Base-by-base conservation (phyloP, 2,329 filamentous ascomycete species). In the Trichoderma sp. region DNA sequence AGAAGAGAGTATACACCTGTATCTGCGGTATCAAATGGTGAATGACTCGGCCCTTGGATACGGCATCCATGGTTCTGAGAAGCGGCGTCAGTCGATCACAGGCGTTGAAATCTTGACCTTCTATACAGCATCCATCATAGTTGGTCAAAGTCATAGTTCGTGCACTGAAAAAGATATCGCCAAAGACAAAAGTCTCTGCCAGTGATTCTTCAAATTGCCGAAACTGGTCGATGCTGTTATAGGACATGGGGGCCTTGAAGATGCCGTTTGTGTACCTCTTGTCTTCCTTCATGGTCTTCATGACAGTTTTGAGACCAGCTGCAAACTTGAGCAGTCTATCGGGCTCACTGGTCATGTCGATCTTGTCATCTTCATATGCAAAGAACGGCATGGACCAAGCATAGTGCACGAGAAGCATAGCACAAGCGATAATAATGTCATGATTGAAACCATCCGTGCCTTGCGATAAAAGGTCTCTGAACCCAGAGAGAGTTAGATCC, bases 311-410 rank as follows among this genome's bases (percentile, higher is more conserved):
- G 36, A 71, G 63, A 5, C 70, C 70, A 6, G 63, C 63, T 4
- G 70, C 64, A 53, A 71, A 71, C 32, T 66, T 53, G 34, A 71
- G 63, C 9, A 71, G 30, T 13, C 63, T 71, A 34, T 71, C 70
- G 2, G 64, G 55, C 12, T 71, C 64, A 15, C 13, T 55, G 30
- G 43, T 62, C 50, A 68, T 30, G 20, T 34, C 64, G 20, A 55
- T 68, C 12, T 53, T 26, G 15, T 68, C 55, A 26, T 62, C 57
- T 53, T 26, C 64, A 15, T 71, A 68, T 39, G 64, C 30, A 30
- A 71, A 68, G 13, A 68, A 71, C 6, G 70, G 70, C 50, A 68
- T 68, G 4, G 70, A 71, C 70, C 70, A 71, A 36, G 70, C 70
- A 28, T 68, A 71, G 28, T 71, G 70, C 4, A 71, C 55, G 12